Percentiles rank a stretch among this genome's conserved stretches.
Evolutionary conservation across 148 eudicot genomes (phyloP).

Genomic region (Beta vulgaris): DNA sequence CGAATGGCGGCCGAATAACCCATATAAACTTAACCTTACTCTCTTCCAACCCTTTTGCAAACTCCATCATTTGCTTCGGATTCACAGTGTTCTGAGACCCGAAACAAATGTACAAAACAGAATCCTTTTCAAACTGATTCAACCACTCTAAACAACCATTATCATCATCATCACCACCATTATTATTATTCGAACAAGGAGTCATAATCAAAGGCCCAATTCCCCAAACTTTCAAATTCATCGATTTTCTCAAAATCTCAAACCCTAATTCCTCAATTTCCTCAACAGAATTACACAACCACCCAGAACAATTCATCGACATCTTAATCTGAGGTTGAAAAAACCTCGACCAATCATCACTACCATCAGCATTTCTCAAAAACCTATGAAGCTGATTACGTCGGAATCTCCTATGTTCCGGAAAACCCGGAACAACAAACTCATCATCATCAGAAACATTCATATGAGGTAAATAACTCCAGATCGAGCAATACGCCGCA

Average conservation of each 20-base stretch:
- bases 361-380: slow-evolving; percentile 54
- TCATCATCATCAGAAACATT: slow-evolving; percentile 31
- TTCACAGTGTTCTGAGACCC: slow-evolving; percentile 77
- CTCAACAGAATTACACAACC: slow-evolving; percentile 62
- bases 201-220: slow-evolving; percentile 56
- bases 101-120: slow-evolving; percentile 73
- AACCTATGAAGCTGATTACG: slow-evolving; percentile 47
- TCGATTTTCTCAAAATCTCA: slow-evolving; percentile 33
- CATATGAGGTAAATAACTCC: slow-evolving; percentile 70
- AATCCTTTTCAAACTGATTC: slow-evolving; percentile 30
- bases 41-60: slow-evolving; percentile 64
- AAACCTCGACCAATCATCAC: slow-evolving; percentile 57
- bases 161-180: too few species aligned
- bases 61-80: slow-evolving; percentile 70
- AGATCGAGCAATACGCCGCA: slow-evolving; percentile 49
- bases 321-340: slow-evolving; percentile 47
- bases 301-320: slow-evolving; percentile 41
- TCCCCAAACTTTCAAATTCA: slow-evolving; percentile 55
- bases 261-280: slow-evolving; percentile 67
- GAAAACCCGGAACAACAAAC: slow-evolving; percentile 62
- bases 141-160: slow-evolving; percentile 48
- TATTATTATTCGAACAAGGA: too few species aligned
- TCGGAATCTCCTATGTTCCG: slow-evolving; percentile 41
- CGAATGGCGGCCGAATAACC: slow-evolving; percentile 72
- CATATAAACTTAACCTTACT: slow-evolving; percentile 66